Base-by-base conservation (phyloP, 495 filamentous ascomycete species). In the Jackrogersella minutella region DNA sequence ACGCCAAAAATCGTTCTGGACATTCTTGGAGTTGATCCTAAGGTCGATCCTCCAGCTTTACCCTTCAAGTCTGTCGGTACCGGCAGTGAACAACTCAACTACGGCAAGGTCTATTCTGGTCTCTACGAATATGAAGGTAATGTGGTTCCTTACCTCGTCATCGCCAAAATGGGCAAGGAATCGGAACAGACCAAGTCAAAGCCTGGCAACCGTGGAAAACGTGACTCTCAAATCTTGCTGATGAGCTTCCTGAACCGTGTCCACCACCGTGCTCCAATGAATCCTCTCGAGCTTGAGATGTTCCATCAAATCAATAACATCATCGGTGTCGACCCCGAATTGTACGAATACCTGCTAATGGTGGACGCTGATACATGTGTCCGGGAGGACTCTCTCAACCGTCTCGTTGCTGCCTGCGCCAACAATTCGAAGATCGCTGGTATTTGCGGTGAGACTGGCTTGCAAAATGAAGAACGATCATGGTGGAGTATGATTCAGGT, bases 401-500 rank as follows among this genome's bases (percentile, higher is more conserved):
- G 95, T 10, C 85, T 99, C 5, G 95, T 99, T 5, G 93, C 95
- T 55, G 90, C 91, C 34, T 99, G 93, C 78, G 90, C 91, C 52
- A 93, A 97, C 72, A 92, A 99, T 77, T 89, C 93, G 54, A 96
- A 94, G 77, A 96, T 99, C 80, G 93, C 91, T 37, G 95, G 95
- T 69, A 97, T 99, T 60, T 99, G 95, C 78, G 95, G 95, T 68
- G 95, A 99, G 74, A 99, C 95, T 3, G 96, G 91, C 82, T 82
- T 98, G 61, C 90, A 96, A 76, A 99, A 99, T 68, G 93, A 97
- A 78, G 90, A 97, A 68, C 81, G 88, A 17, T 93, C 87, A 68
- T 98, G 93, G 93, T 96, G 92, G 92, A 99, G 96, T 8, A 99
- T 99, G 95, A 99, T 99, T 73, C 95, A 99, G 77, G 95, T 97